Conservation (phyloP, 495 filamentous ascomycete species). For the Penicillium goetzii region DNA sequence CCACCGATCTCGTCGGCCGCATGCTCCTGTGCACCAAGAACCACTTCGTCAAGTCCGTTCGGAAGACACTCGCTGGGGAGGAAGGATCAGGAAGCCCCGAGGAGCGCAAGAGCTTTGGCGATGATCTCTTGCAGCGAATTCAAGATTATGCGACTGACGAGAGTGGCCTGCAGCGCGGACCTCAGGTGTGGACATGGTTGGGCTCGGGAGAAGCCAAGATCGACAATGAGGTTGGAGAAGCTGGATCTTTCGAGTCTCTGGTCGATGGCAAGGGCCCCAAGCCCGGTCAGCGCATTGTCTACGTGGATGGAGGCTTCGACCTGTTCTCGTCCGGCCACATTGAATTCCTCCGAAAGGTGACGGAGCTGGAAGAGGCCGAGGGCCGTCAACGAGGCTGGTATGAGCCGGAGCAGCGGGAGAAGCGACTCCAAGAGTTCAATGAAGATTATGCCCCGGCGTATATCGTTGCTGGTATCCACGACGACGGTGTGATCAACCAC, state of each 20-base stretch:
- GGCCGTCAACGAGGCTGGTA: conserved; percentile 74
- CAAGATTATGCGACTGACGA: conserved; percentile 85
- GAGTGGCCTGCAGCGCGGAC: conserved; percentile 68
- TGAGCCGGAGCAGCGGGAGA: conserved; percentile 59
- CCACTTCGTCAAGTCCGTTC: conserved; percentile 82
- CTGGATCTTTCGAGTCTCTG: conserved; percentile 62
- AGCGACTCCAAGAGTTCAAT: conserved; percentile 61
- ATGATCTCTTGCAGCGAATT: conserved; percentile 71
- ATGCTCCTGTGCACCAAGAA: conserved; percentile 92
- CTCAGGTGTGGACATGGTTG: conserved; percentile 80
- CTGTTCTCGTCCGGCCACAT: conserved; percentile 97
- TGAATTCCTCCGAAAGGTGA: conserved; percentile 82
- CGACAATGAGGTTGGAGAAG: conserved; percentile 52
- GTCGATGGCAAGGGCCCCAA: conserved; percentile 67
- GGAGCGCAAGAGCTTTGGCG: conserved; percentile 63
- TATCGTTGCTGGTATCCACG: conserved; percentile 88
- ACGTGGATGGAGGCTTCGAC: conserved; percentile 96
- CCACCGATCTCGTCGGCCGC: conserved; percentile 93
- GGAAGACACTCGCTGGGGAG: conserved; percentile 64
- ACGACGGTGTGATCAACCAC: conserved; percentile 89
- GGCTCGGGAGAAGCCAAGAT: conserved; percentile 58
- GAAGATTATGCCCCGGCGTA: conserved; percentile 80
- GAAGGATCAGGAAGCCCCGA: conserved; percentile 71
- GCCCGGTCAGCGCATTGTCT: conserved; percentile 82
- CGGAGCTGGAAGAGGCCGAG: conserved; percentile 67